Base-by-base conservation (phyloP, 2,329 filamentous ascomycete genomes). In the Fonsecaea multimorphosa region DNA sequence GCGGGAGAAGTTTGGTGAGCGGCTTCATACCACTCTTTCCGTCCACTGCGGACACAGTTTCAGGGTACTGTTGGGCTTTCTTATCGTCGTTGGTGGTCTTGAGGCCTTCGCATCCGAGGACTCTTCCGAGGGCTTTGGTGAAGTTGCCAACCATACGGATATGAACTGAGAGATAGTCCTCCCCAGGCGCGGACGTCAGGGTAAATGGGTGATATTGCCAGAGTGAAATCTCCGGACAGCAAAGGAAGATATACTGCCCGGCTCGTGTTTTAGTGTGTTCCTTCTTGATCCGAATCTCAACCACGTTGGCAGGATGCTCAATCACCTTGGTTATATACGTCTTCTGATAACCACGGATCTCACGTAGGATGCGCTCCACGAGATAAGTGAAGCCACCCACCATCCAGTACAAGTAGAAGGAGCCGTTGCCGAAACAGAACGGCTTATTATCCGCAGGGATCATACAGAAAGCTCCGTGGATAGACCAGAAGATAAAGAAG, bases 201-300 rank as follows among this genome's bases (percentile, higher is more conserved):
- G 91, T 94, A 77, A 95, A 95, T 0, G 91, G 91, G 73, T 94
- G 91, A 76, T 95, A 94, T 78, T 95, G 91, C 91, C 91, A 95
- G 49, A 95, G 83, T 0, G 91, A 94, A 14, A 95, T 88, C 71
- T 91, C 91, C 0, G 92, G 92, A 76, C 91, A 95, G 82, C 90
- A 94, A 72, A 95, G 84, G 82, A 94, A 94, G 73, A 96, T 94
- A 80, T 95, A 95, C 84, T 84, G 72, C 58, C 92, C 92, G 22
- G 91, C 90, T 59, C 86, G 85, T 3, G 91, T 92, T 82, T 90
- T 92, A 52, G 91, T 93, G 78, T 92, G 83, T 75, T 59, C 57
- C 79, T 95, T 95, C 84, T 94, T 93, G 81, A 96, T 93, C 80
- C 95, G 92, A 68, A 96, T 93, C 79, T 96, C 92, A 76, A 91